Evolutionary conservation across 805 yeast genomes (phyloP), one percentile per base, ranked within the genome.

Genomic region (Candida methanosorbosa): DNA sequence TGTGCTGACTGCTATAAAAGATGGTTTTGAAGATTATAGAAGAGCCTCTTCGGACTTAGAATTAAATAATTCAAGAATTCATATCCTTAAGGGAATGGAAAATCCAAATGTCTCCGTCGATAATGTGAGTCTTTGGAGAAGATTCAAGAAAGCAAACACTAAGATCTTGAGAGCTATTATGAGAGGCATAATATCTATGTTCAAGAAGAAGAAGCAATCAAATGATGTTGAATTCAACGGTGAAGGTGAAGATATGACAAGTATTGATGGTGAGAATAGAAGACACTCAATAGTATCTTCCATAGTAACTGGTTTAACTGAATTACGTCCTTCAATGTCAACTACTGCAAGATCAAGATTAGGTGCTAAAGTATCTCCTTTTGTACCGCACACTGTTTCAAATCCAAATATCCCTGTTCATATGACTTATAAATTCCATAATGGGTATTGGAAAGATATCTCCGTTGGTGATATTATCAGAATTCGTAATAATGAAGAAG

Each of bases 1-100:
- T 15, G 64, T 67, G 36, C 62, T 82, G 42, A 82, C 92, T 3
- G 88, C 86, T 4, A 51, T 78, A 42, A 79, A 81, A 49, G 92
- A 83, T 57, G 88, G 81, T 0, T 64, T 82, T 44, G 94, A 82
- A 57, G 94, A 82, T 54, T 78, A 72, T 43, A 66, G 82, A 38
- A 68, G 94, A 46, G 70, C 72, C 2, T 46, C 64, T 3, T 71
- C 76, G 27, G 94, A 82, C 54, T 59, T 65, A 36, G 87, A 81
- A 40, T 61, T 82, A 50, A 82, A 82, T 53, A 78, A 78, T 48
- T 68, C 80, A 3, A 66, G 74, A 14, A 72, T 81, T 11, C 81
- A 76, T 49, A 48, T 75, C 19, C 55, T 82, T 31, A 44, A 52
- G 9, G 78, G 81, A 9, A 45, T 76, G 33, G 51, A 56, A 5